Evolutionary conservation across 202 grass and related monocot genomes (phyloP).

Genomic region (Bolboschoenoplectus hybrid): DNA sequence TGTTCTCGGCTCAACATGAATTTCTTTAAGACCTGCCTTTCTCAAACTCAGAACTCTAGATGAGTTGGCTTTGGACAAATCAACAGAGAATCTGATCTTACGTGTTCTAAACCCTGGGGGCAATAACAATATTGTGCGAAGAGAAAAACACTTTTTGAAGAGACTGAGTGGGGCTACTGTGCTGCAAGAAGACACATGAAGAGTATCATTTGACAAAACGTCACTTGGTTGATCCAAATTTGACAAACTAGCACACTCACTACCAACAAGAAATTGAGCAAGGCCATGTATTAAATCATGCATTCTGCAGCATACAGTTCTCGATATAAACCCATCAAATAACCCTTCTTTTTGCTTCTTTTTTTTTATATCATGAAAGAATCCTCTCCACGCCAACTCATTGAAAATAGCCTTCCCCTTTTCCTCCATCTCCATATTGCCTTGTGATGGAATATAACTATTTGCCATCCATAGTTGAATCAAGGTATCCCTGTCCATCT

Average conservation of each 20-base stretch:
- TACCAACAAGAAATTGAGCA: background rate
- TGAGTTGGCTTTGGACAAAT: background rate
- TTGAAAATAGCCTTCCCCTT: background rate
- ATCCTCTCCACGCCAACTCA: background rate
- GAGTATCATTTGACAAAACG: background rate
- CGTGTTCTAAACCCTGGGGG: no score
- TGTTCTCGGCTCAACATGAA: background rate
- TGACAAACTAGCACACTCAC: background rate
- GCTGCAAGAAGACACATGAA: background rate
- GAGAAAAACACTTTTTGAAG: no score
- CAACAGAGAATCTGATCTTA: no score
- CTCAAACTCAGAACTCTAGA: background rate
- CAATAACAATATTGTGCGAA: background rate
- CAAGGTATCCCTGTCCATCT: background rate
- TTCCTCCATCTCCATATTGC: background rate
- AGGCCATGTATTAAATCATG: slow-evolving; percentile 9
- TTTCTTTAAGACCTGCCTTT: background rate
- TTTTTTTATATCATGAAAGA: background rate
- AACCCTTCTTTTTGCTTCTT: no score
- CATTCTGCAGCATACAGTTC: background rate
- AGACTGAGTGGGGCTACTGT: background rate
- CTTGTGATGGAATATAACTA: background rate
- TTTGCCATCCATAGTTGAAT: slow-evolving; percentile 4
- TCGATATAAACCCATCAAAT: no score
- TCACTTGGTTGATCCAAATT: background rate